Evolutionary conservation across 129 eudicot species (phyloP).

Genomic region (Flaveria brownii): DNA sequence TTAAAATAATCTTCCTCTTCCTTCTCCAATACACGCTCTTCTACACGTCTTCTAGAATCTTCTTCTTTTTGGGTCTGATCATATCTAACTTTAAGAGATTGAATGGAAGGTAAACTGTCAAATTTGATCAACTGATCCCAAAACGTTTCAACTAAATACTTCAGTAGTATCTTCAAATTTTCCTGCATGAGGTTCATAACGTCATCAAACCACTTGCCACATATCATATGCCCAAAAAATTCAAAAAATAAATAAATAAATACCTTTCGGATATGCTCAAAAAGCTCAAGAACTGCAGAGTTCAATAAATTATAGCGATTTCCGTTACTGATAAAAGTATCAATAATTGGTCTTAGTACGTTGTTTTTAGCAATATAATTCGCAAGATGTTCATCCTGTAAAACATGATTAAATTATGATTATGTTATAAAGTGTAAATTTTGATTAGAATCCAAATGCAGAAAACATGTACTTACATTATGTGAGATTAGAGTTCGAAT

Average conservation of each 20-base stretch:
- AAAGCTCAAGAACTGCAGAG: constrained; percentile 86
- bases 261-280: constrained; percentile 90
- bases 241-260: neutral
- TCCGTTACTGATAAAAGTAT: constrained; percentile 76
- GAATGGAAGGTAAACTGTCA: constrained; percentile 60
- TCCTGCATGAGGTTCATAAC: constrained; percentile 52
- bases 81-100: constrained; percentile 72
- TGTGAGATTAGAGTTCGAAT: constrained; percentile 74
- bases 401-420: constrained; percentile 15
- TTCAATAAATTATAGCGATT: constrained; percentile 83
- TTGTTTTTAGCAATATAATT: constrained; percentile 75
- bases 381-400: constrained; percentile 87
- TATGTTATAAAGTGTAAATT: neutral
- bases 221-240: constrained; percentile 5
- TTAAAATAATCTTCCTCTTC: constrained; percentile 97
- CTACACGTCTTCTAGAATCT: constrained; percentile 72
- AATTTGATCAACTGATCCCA: constrained; percentile 74
- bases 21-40: constrained; percentile 87
- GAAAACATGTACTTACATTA: constrained; percentile 51
- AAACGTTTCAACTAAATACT: constrained; percentile 75
- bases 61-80: constrained; percentile 63
- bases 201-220: neutral
- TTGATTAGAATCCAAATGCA: constrained; percentile 1
- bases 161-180: constrained; percentile 60
- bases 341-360: constrained; percentile 74